Evolutionary conservation across 441 rosid genomes (phyloP).

Genomic region (Rhodomyrtus psidioides): DNA sequence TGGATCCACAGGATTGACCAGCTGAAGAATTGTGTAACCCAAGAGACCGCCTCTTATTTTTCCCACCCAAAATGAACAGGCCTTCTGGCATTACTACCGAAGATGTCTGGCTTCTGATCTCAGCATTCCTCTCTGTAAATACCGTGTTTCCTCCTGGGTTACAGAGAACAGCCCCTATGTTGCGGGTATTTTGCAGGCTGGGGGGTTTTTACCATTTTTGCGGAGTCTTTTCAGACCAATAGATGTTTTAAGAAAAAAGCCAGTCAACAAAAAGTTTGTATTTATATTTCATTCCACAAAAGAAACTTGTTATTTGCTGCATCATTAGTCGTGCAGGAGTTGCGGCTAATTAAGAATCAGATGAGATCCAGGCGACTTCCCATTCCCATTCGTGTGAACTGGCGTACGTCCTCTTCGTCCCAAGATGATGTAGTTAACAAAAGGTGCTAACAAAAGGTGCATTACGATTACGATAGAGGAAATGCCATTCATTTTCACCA

Average conservation of each 20-base stretch:
- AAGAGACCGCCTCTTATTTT: background rate
- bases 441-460: background rate
- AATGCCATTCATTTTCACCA: too few species aligned
- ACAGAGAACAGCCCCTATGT: background rate
- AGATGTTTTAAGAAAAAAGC: background rate
- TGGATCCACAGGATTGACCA: background rate
- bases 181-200: background rate
- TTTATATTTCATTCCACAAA: background rate
- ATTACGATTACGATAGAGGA: too few species aligned
- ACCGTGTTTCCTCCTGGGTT: background rate
- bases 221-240: background rate
- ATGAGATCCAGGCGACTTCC: background rate
- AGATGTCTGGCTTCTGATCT: background rate
- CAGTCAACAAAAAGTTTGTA: background rate
- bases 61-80: background rate
- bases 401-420: background rate
- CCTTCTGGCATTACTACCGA: background rate
- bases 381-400: background rate
- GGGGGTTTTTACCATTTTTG: background rate
- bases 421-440: background rate
- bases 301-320: background rate
- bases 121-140: background rate
- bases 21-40: background rate
- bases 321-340: background rate
- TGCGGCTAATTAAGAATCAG: background rate